Base-by-base conservation (phyloP, 495 filamentous ascomycete genomes). In the Tuber umbilicatum region DNA sequence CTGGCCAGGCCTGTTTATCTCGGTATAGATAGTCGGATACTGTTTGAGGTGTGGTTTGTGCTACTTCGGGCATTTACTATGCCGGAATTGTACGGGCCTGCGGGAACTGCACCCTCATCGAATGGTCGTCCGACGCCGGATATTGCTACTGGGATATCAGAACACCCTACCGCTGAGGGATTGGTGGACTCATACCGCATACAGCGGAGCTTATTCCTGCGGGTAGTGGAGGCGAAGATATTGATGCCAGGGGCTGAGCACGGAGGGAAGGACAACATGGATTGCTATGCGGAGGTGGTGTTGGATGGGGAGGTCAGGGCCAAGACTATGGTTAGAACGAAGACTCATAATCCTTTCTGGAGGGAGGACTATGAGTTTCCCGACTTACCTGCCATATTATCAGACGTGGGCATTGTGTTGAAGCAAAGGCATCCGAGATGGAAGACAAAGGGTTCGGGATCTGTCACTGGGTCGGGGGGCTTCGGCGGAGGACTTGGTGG, bases 1-100 rank as follows among this genome's bases (percentile, higher is more conserved):
- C 86, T 92, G 55, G 85, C 90, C 72, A 86, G 89, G 35, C 92
- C 92, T 23, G 87, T 94, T 7, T 98, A 97, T 83, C 87, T 99
- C 39, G 89, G 91, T 23, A 83, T 98, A 23, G 96, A 98, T 77
- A 93, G 89, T 31, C 87, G 96, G 31, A 91, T 97, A 2, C 85
- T 95, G 10, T 97, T 95, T 81, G 95, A 99, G 80, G 96, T 97
- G 19, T 98, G 95, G 96, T 94, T 97, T 81, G 95, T 97, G 12
- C 86, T 99, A 39, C 81, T 99, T 39, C 89, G 94, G 75, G 94
- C 95, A 1, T 98, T 97, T 81, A 92, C 95, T 1, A 92, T 96
- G 70, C 96, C 96, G 14, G 94, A 98, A 81, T 86, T 99, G 42
- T 98, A 97, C 78, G 91, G 91, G 4, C 88, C 88, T 19, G 84